Base-by-base conservation (phyloP, 192 early-diverging fungal genomes). In the Haplosporangium gracile region DNA sequence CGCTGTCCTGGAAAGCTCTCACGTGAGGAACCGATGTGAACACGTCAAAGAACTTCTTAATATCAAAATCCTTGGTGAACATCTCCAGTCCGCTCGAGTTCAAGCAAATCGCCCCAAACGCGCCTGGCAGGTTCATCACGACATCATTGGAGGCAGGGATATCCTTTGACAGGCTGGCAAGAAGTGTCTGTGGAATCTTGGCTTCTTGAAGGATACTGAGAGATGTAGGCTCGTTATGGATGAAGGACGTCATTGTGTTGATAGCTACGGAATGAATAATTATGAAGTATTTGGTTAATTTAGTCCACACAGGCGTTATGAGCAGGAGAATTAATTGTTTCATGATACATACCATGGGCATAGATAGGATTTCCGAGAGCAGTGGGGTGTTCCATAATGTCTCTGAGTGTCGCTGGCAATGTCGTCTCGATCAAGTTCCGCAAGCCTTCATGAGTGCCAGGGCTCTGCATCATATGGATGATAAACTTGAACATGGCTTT, bases 171-270 rank as follows among this genome's bases (percentile, higher is more conserved):
- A 96, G 86, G 34, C 93, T 88, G 9, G 89, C 87, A 45, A 99
- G 90, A 83, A 99, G 94, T 1, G 93, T 93, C 71, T 97, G 93
- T 3, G 98, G 97, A 43, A 99, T 88, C 63, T 93, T 92, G 11
- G 94, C 90, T 87, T 99, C 99, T 85, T 99, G 99, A 49, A 99
- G 91, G 72, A 99, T 98, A 13, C 95, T 87, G 38, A 99, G 88
- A 20, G 94, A 97, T 1, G 98, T 99, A 2, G 99, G 99, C 76
- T 99, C 99, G 79, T 99, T 99, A 82, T 99, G 97, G 49, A 99
- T 97, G 70, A 99, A 96, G 7, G 96, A 97, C 0, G 98, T 94
- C 93, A 96, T 97, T 53, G 98, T 95, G 82, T 98, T 97, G 77
- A 97, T 95, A 0, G 97, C 97, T 78, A 94, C 82, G 36, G 90